Percentiles rank a stretch among this genome's conserved stretches.
Evolutionary conservation across 1,284 basidiomycete genomes (phyloP).

Genomic region (Sphaerobolus stellatus): DNA sequence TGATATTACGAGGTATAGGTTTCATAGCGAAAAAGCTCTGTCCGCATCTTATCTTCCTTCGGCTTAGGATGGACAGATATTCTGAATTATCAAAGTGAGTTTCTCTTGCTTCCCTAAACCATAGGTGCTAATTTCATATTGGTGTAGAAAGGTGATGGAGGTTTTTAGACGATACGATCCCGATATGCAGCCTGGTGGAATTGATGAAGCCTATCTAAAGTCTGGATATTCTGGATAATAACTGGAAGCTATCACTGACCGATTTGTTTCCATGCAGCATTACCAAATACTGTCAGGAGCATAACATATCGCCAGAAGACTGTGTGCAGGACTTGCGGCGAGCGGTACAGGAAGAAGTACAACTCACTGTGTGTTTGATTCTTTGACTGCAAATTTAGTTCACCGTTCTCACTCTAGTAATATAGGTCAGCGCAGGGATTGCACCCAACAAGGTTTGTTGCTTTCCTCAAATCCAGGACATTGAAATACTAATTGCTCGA

Average conservation of each 20-base stretch:
- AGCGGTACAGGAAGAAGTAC: constrained; percentile 71
- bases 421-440: constrained; percentile 82
- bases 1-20: constrained; percentile 37
- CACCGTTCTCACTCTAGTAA: not conserved
- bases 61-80: constrained; percentile 65
- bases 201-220: constrained; percentile 91
- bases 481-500: constrained; percentile 21
- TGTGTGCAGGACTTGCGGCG: constrained; percentile 79
- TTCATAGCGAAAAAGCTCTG: constrained; percentile 94
- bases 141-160: constrained; percentile 50
- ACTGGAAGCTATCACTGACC: constrained; percentile 4
- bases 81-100: constrained; percentile 59
- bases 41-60: constrained; percentile 82
- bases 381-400: not conserved
- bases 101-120: constrained; percentile 23
- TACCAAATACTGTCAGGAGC: constrained; percentile 70
- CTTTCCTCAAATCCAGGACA: constrained; percentile 8
- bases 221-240: constrained; percentile 34
- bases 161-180: constrained; percentile 80
- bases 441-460: constrained; percentile 75
- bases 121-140: constrained; percentile 1
- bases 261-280: constrained; percentile 48
- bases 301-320: constrained; percentile 64
- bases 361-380: constrained; percentile 53
- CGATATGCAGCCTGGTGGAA: constrained; percentile 75